Evolutionary conservation across 352 stramenopile species (phyloP).

Genomic region (Globisporangium carolinianum): DNA sequence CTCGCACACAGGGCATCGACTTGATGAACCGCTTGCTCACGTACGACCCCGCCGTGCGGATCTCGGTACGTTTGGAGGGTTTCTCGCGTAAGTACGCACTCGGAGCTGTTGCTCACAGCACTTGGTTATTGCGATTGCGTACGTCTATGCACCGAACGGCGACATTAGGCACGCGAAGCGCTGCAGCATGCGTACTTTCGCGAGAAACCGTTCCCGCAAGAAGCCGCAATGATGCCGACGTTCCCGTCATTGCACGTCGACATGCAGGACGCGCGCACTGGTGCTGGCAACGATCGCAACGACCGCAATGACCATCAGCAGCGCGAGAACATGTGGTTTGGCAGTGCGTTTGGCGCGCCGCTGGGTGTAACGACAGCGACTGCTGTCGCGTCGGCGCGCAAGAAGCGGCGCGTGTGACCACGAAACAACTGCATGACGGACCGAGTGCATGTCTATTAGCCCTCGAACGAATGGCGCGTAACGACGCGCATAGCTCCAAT

Average conservation of each 20-base stretch:
- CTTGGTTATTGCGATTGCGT: too few relatives aligned
- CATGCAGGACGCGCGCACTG: constrained; percentile 16
- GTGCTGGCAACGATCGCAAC: not conserved
- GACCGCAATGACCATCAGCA: constrained; percentile 1
- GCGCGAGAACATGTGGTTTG: constrained; percentile 1
- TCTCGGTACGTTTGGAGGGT: constrained; percentile 24
- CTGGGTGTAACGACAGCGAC: not conserved
- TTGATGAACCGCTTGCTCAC: constrained; percentile 40
- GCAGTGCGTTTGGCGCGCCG: constrained; percentile 5
- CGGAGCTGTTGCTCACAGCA: too few relatives aligned
- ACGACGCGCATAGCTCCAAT: too few relatives aligned
- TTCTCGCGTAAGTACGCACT: too few relatives aligned
- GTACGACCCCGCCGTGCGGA: constrained; percentile 41
- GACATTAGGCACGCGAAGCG: constrained; percentile 30
- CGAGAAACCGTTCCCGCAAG: constrained; percentile 55
- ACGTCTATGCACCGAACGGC: not conserved
- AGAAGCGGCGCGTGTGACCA: constrained; percentile 11
- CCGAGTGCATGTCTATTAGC: too few relatives aligned
- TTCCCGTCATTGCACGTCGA: constrained; percentile 50
- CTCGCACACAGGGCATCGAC: constrained; percentile 24
- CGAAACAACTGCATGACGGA: too few relatives aligned
- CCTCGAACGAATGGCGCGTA: too few relatives aligned
- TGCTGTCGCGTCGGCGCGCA: constrained; percentile 2
- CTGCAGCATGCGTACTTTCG: constrained; percentile 55
- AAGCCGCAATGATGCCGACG: constrained; percentile 53